phyloP scores from a whole-genome alignment of 225 moss, liverwort and hornwort species.

The Pleurozium schreberi region DNA sequence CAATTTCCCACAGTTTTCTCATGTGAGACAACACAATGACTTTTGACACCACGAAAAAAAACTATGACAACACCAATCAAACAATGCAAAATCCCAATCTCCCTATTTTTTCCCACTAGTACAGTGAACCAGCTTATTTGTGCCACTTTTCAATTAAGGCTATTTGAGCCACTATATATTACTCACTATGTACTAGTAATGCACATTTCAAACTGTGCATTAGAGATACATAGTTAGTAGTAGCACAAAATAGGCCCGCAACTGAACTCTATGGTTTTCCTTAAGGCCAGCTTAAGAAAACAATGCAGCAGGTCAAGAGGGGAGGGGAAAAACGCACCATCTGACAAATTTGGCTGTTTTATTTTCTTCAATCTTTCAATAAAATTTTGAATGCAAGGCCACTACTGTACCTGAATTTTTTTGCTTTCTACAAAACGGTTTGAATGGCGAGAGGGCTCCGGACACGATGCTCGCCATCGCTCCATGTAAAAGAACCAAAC shows the following conservation, averaged over 20 bases:
- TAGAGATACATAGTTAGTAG: neutral
- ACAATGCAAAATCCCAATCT: neutral
- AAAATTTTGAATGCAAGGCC: neutral
- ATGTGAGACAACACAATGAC: neutral
- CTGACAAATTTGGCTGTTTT: neutral
- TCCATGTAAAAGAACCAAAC: conserved; percentile 55
- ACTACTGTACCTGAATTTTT: neutral
- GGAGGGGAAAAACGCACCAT: neutral
- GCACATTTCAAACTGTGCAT: neutral
- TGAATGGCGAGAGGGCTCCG: conserved; percentile 41
- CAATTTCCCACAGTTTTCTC: neutral
- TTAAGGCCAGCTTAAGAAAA: neutral
- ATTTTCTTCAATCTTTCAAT: conserved; percentile 1
- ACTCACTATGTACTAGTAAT: neutral
- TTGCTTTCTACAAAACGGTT: neutral
- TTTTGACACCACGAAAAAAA: neutral
- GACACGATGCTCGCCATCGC: conserved; percentile 33
- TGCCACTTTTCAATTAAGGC: neutral
- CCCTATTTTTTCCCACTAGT: neutral
- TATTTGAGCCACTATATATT: neutral
- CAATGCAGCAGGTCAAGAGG: neutral
- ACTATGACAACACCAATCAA: neutral
- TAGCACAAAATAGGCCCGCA: neutral
- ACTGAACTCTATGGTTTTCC: neutral
- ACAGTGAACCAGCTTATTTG: no score